Evolutionary conservation across 202 grass and related monocot species (phyloP), one percentile per base, ranked within the genome.

Genomic region (Setaria italica): DNA sequence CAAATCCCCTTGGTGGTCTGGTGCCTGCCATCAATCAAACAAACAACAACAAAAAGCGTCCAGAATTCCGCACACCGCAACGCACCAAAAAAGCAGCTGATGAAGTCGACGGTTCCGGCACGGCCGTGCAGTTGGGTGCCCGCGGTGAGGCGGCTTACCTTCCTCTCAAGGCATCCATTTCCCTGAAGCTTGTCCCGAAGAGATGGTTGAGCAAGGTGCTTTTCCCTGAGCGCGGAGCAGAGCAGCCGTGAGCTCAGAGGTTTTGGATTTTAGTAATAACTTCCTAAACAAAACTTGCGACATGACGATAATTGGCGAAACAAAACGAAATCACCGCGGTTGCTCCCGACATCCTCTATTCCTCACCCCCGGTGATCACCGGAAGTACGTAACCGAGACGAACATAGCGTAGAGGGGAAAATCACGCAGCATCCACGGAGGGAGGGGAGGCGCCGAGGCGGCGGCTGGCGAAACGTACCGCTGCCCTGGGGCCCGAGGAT

Each of bases 1-100:
- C 93, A 95, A 60, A 95, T 89, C 29, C 93, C 93, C 79, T 93
- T 89, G 5, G 93, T 95, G 59, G 93, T 95, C 87, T 95, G 90
- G 20, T 77, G 76, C 88, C 93, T 95, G 83, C 29, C 45, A 30
- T 13, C 39, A n/a, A 81, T 33, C 17, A 35, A 11, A 14, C 39
- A 41, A 37, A 41, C 39, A 41, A 41, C 51, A 50, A 17, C 21
- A 62, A 41, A 46, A 37, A 37, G 17, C 17, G 69, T 63, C 42
- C 43, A 75, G 59, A 53, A 37, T 41, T 50, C 30, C 46, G 16
- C 39, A 41, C 39, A 41, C 4, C 39, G 0, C 39, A 41, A 41
- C 4, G 33, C 70, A 66, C 35, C 14, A 58, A 58, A n/a, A 69
- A 42, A 9, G 4, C 39, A 41, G 12, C 14, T 33, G 42, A 72